Percentiles rank a stretch among this genome's conserved stretches.
phyloP scores from a whole-genome alignment of 2,329 filamentous ascomycete species.

The Aspergillus sojae region DNA sequence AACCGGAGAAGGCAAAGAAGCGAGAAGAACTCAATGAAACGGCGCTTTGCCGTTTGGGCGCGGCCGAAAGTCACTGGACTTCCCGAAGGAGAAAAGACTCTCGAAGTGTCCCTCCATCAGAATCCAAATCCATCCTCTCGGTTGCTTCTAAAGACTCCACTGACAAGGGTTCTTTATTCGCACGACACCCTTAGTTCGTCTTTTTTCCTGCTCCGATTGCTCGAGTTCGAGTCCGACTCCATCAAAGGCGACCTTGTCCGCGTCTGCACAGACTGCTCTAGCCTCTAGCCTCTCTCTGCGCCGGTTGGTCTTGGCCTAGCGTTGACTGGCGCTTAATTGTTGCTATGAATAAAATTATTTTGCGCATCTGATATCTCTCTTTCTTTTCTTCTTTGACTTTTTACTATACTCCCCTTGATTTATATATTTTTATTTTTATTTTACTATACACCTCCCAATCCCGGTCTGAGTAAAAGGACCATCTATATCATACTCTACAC shows the following conservation, averaged over 20 bases:
- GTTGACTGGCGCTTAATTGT: slow-evolving; percentile 12
- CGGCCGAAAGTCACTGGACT: slow-evolving; percentile 22
- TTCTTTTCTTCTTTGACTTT: slow-evolving; percentile 3
- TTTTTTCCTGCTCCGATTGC: slow-evolving; percentile 1
- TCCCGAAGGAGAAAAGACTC: slow-evolving; percentile 1
- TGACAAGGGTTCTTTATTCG: slow-evolving; percentile 4
- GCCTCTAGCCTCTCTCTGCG: slow-evolving; percentile 7
- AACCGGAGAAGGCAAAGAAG: slow-evolving; percentile 8
- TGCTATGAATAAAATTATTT: slow-evolving; percentile 6
- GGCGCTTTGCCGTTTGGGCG: slow-evolving; percentile 26
- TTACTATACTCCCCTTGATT: background rate
- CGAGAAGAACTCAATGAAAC: slow-evolving; percentile 7
- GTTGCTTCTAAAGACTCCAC: background rate
- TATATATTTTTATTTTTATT: background rate
- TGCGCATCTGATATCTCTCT: slow-evolving; percentile 1
- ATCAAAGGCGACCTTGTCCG: background rate
- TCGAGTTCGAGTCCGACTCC: background rate
- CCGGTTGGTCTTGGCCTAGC: slow-evolving; percentile 10
- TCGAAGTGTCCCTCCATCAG: background rate
- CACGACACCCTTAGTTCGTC: background rate
- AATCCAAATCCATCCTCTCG: background rate
- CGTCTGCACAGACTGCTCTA: slow-evolving; percentile 2
- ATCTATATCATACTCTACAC: background rate
- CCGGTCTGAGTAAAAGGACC: background rate
- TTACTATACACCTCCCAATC: background rate